phyloP scores from a whole-genome alignment of 2,329 filamentous ascomycete species.

The Zasmidium citrigriseum region DNA sequence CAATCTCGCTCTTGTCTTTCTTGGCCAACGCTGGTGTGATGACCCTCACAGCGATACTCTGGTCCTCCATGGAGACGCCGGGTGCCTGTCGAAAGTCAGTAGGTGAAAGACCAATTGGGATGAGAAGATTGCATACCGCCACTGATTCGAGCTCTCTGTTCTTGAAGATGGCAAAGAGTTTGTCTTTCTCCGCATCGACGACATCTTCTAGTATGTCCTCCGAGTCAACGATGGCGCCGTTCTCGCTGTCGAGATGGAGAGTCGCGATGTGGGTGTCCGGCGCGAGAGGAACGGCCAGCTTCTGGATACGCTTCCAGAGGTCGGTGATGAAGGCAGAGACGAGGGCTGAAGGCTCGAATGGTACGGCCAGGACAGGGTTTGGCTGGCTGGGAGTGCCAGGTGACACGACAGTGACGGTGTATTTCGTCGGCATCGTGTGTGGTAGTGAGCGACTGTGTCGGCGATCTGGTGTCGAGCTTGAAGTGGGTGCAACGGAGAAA shows the following conservation, averaged over 20 bases:
- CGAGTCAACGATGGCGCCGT: constrained; percentile 31
- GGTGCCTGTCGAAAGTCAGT: constrained; percentile 9
- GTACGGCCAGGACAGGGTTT: constrained; percentile 21
- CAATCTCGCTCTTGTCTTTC: constrained; percentile 17
- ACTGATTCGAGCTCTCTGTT: neutral
- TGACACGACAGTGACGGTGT: constrained; percentile 24
- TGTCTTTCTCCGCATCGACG: constrained; percentile 24
- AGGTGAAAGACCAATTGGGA: too few species aligned
- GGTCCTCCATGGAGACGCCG: neutral
- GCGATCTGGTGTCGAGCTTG: neutral
- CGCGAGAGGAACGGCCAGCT: constrained; percentile 15
- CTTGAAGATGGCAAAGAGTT: constrained; percentile 27
- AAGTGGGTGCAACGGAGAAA: neutral
- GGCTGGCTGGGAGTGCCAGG: constrained; percentile 6
- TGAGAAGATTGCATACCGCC: constrained; percentile 1
- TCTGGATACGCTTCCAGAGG: constrained; percentile 20
- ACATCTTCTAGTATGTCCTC: constrained; percentile 32
- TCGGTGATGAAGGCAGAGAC: constrained; percentile 23
- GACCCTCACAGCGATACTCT: constrained; percentile 28
- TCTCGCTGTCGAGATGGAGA: constrained; percentile 26
- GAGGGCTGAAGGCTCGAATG: constrained; percentile 18
- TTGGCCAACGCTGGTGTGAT: constrained; percentile 31
- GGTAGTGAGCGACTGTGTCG: too few species aligned
- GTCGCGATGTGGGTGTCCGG: constrained; percentile 22
- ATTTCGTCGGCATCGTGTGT: constrained; percentile 24